Evolutionary conservation across 208 protist species (phyloP), one percentile per base, ranked within the genome.

Genomic region (Strigomonas galati): DNA sequence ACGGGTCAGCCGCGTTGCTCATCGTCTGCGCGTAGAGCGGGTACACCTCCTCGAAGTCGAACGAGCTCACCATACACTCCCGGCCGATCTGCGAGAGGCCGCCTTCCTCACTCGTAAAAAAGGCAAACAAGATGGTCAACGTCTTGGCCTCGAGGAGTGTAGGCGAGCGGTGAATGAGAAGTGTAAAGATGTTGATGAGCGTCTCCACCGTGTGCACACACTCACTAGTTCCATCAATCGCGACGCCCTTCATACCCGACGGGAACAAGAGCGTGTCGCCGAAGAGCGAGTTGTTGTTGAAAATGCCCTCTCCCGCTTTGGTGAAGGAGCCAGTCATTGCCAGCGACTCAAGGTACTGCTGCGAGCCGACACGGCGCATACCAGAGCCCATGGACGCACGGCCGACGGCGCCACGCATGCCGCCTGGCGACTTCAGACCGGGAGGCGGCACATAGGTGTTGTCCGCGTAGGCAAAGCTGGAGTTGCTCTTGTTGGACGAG

Each of bases 41-140:
- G 55, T 92, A 91, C 19, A 77, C 75, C 1, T 83, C 79, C 28
- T 65, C 57, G 43, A 62, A 81, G 9, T 84, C 77, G n/a, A 94
- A 71, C 30, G 79, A 86, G 55, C 68, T 71, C 37, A 71, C 28
- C 30, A 92, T 78, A 56, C 84, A 92, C 65, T 77, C 73, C 0
- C 74, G 63, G 4, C 89, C 85, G 1, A 92, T 68, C 40, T 79
- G 65, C 9, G 65, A 69, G 23, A 94, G 67, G 44, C 57, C 71
- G 40, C 55, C 54, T 67, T 91, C 75, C 44, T 71, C 65, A 32
- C 62, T 69, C 17, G 60, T 67, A 17, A 91, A 76, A 58, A 91
- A 71, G 7, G 63, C 55, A 32, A 92, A 74, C 32, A 94, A 69
- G 24, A 82, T 51, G 31, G 63, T 26, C 23, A 91, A 49, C 27